These are phyloP conservation scores for Spizellomyces punctatus DNA, from an alignment of 192 early-diverging fungal genomes.

Conservation along the genomic window DNA sequence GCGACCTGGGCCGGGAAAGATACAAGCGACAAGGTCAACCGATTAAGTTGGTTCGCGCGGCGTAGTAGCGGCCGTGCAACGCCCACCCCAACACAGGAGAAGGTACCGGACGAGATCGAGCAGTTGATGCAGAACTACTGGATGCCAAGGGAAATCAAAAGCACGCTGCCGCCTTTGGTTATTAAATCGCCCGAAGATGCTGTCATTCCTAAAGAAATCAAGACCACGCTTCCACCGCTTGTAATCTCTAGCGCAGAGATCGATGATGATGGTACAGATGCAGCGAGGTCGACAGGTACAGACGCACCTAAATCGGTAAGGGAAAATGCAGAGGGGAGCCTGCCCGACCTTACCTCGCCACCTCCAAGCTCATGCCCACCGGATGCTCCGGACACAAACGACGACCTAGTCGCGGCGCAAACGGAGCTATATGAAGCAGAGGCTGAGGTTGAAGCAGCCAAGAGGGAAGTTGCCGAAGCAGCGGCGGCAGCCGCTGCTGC, in stretches of 20 bases:
- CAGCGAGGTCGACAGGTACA: too few relatives aligned
- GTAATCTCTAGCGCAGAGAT: background rate
- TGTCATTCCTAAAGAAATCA: slow-evolving; percentile 7
- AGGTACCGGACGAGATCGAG: slow-evolving; percentile 6
- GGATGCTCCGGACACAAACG: slow-evolving; percentile 12
- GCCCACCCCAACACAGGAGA: background rate
- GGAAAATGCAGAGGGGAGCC: background rate
- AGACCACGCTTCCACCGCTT: slow-evolving; percentile 16
- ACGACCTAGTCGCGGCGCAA: slow-evolving; percentile 25
- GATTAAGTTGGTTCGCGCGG: slow-evolving; percentile 20
- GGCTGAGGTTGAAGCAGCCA: slow-evolving; percentile 12
- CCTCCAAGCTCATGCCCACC: slow-evolving; percentile 9
- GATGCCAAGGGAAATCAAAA: slow-evolving; percentile 39
- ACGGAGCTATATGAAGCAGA: slow-evolving; percentile 2
- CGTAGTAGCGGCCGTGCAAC: background rate
- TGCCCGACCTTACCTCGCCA: background rate
- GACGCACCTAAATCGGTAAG: background rate
- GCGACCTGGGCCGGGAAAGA: background rate
- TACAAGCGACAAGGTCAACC: background rate
- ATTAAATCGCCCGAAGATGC: slow-evolving; percentile 11
- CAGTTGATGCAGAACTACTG: slow-evolving; percentile 38
- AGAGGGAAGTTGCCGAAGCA: slow-evolving; percentile 28
- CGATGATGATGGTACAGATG: background rate
- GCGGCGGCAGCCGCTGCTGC: slow-evolving; percentile 28
- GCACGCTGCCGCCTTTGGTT: slow-evolving; percentile 37